Conservation (phyloP, 495 filamentous ascomycete species). For the Neurospora sublineolata region DNA sequence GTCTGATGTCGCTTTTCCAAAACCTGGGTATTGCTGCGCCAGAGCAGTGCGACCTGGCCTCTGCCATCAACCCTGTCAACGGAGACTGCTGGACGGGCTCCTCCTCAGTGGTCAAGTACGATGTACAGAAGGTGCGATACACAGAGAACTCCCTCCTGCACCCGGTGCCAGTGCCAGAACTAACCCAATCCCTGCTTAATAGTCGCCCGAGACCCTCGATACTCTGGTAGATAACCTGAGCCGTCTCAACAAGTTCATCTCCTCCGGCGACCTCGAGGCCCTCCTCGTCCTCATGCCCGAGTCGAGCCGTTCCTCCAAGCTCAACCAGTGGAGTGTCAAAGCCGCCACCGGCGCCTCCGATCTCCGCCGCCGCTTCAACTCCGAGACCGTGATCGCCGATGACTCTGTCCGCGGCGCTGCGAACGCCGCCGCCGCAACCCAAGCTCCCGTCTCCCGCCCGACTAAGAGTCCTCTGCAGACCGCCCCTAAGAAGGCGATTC, state of each 20-base stretch:
- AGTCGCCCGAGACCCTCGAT: conserved; percentile 22
- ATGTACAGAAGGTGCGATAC: conserved; percentile 25
- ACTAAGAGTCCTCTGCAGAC: conserved; percentile 7
- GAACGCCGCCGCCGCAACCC: conserved; percentile 11
- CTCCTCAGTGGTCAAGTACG: conserved; percentile 32
- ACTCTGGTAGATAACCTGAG: conserved; percentile 22
- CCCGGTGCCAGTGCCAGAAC: background rate
- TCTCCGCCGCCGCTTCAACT: conserved; percentile 23
- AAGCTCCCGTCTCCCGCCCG: conserved; percentile 10
- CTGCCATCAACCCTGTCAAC: conserved; percentile 31
- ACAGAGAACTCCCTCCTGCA: background rate
- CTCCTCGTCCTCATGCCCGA: conserved; percentile 35
- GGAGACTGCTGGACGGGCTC: conserved; percentile 34
- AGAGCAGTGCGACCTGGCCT: conserved; percentile 26
- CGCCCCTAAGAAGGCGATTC: conserved; percentile 20
- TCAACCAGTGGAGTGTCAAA: conserved; percentile 20
- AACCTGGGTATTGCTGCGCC: conserved; percentile 11
- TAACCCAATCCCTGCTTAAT: background rate
- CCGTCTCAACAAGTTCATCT: conserved; percentile 22
- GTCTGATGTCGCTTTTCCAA: conserved; percentile 21
- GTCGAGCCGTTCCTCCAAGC: conserved; percentile 23
- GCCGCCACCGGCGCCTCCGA: conserved; percentile 18
- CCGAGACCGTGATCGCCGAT: conserved; percentile 24
- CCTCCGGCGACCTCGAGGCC: conserved; percentile 30
- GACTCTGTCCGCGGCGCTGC: conserved; percentile 4